Evolutionary conservation across 768 basidiomycete genomes (phyloP).

Genomic region (Jaapia argillacea): DNA sequence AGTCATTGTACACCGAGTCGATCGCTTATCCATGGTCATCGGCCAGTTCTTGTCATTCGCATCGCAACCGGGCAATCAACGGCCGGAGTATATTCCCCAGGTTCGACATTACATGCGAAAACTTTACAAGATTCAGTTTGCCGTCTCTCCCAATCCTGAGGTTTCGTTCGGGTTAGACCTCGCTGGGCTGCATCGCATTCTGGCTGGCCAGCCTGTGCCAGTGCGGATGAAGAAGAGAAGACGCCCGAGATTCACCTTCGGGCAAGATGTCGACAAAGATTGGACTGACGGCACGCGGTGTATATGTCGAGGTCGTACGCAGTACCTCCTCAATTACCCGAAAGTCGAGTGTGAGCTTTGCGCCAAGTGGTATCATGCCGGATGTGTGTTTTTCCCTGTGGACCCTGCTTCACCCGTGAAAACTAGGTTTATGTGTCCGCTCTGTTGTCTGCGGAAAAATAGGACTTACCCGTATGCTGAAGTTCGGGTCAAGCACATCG

Average conservation of each 20-base stretch:
- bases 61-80: constrained; percentile 58
- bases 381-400: constrained; percentile 64
- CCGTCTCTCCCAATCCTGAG: constrained; percentile 74
- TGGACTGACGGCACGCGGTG: constrained; percentile 72
- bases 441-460: constrained; percentile 72
- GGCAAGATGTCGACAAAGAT: constrained; percentile 66
- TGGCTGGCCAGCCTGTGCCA: constrained; percentile 54
- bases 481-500: constrained; percentile 57
- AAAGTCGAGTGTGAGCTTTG: constrained; percentile 61
- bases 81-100: constrained; percentile 68
- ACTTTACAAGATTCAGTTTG: constrained; percentile 81
- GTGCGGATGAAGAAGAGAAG: constrained; percentile 46
- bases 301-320: constrained; percentile 65
- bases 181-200: constrained; percentile 71
- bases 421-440: constrained; percentile 54
- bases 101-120: constrained; percentile 89
- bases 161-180: constrained; percentile 78
- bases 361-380: constrained; percentile 56
- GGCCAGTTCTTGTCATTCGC: constrained; percentile 75
- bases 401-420: constrained; percentile 25
- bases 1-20: constrained; percentile 69
- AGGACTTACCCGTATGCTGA: constrained; percentile 64
- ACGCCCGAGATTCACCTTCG: constrained; percentile 58
- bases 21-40: constrained; percentile 63
- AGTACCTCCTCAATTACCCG: constrained; percentile 49